Percentiles rank a stretch among this genome's conserved stretches.
Conservation (phyloP, 805 yeast species). For the Wickerhamiella sergipiensis region DNA sequence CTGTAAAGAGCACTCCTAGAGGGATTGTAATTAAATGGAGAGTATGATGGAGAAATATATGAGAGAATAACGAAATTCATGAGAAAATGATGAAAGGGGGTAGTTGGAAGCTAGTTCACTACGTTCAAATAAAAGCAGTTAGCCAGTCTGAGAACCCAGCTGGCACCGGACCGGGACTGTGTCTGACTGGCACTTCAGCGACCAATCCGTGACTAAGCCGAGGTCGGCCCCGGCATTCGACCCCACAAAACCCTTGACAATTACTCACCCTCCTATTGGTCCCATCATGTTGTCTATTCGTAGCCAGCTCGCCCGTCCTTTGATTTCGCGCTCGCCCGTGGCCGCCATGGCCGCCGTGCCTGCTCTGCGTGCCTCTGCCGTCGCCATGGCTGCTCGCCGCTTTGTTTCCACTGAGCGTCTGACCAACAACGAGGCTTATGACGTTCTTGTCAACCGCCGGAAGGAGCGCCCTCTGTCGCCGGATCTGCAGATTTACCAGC, state of each 20-base stretch:
- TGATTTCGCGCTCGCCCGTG: neutral
- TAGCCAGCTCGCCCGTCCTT: neutral
- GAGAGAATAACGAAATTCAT: too few relatives aligned
- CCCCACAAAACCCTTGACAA: neutral
- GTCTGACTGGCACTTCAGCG: too few relatives aligned
- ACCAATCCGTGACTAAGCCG: neutral
- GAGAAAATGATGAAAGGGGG: too few relatives aligned
- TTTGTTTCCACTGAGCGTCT: conserved; percentile 32
- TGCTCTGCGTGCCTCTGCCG: neutral
- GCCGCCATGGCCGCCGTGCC: neutral
- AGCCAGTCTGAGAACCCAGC: too few relatives aligned
- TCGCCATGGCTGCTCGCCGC: conserved; percentile 1
- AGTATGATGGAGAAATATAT: too few relatives aligned
- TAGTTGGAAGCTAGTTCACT: too few relatives aligned
- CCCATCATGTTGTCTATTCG: neutral
- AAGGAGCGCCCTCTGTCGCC: conserved; percentile 83
- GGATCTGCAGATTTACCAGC: conserved; percentile 77
- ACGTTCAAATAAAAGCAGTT: too few relatives aligned
- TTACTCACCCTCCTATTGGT: neutral
- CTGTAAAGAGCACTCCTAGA: too few relatives aligned
- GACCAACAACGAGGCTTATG: conserved; percentile 49
- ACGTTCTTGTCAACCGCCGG: conserved; percentile 67
- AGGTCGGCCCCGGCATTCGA: neutral
- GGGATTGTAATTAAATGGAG: too few relatives aligned
- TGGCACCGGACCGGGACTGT: too few relatives aligned